A percentile compares a stretch with the other conserved stretches of the same genome.
These are phyloP conservation scores for Takashimella koratensis DNA, from an alignment of 1,284 basidiomycete species.

Conservation along the genomic window DNA sequence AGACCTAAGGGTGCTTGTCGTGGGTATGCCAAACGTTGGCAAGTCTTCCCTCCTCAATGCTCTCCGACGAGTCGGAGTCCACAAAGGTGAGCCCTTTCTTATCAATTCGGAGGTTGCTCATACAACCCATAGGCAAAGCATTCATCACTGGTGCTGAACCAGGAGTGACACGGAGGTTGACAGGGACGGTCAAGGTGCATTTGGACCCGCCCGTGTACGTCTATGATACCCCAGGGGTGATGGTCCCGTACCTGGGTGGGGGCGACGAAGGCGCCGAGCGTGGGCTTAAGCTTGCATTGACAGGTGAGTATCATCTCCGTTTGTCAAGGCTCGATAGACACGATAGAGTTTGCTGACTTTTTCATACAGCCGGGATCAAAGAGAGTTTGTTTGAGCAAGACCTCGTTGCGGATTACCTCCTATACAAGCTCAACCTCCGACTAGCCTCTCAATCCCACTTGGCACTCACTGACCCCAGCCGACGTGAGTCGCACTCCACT, in stretches of 20 bases:
- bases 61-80: conserved; percentile 80
- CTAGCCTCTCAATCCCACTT: conserved; percentile 32
- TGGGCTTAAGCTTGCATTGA: conserved; percentile 87
- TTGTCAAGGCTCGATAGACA: no score
- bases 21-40: conserved; percentile 98
- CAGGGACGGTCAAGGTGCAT: conserved; percentile 75
- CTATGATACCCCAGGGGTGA: conserved; percentile 93
- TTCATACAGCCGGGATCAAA: conserved; percentile 91
- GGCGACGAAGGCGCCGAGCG: conserved; percentile 80
- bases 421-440: conserved; percentile 80
- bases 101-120: no score
- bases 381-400: conserved; percentile 85
- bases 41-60: conserved; percentile 93
- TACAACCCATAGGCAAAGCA: conserved; percentile 59
- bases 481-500: conserved; percentile 53
- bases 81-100: conserved; percentile 71
- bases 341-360: no score
- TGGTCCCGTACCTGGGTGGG: conserved; percentile 91
- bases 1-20: conserved; percentile 80
- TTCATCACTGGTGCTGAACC: conserved; percentile 84
- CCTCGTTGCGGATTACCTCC: conserved; percentile 75
- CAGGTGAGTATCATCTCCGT: conserved; percentile 57
- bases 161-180: conserved; percentile 77
- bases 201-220: conserved; percentile 81
- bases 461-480: conserved; percentile 7